These are phyloP conservation scores for Crithidia bombi DNA, from an alignment of 208 protist genomes.

Conservation along the genomic window DNA sequence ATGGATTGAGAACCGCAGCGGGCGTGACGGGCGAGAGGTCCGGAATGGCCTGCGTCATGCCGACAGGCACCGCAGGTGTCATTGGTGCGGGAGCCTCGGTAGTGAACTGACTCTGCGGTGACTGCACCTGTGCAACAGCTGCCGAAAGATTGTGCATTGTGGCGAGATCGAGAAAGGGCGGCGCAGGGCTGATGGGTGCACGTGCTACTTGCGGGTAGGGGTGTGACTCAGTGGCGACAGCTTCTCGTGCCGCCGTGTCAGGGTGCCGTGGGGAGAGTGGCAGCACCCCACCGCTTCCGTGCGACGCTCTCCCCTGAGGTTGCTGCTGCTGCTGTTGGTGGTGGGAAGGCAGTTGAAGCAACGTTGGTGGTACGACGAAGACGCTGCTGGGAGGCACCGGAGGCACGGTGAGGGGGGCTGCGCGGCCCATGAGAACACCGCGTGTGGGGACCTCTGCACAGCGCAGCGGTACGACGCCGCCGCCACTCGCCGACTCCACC, in stretches of 20 bases:
- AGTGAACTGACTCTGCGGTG: neutral
- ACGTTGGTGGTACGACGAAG: slow-evolving; percentile 48
- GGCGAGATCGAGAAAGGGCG: slow-evolving; percentile 20
- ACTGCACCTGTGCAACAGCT: neutral
- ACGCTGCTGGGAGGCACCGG: slow-evolving; percentile 65
- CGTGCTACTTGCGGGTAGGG: slow-evolving; percentile 30
- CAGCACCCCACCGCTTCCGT: neutral
- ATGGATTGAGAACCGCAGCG: slow-evolving; percentile 36
- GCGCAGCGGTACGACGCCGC: neutral
- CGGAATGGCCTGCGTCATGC: slow-evolving; percentile 7
- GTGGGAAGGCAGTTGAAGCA: slow-evolving; percentile 37
- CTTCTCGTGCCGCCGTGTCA: neutral
- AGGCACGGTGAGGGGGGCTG: slow-evolving; percentile 29
- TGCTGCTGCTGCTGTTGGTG: neutral
- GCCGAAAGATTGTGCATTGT: neutral
- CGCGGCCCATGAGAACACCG: slow-evolving; percentile 13
- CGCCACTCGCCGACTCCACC: neutral
- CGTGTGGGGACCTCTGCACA: neutral
- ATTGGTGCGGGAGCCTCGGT: too few species aligned
- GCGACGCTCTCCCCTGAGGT: neutral
- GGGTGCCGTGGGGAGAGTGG: neutral
- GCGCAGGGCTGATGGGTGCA: slow-evolving; percentile 14
- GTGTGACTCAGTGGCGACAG: neutral
- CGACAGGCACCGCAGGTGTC: neutral
- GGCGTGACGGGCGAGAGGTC: neutral